A percentile compares a stretch with the other conserved stretches of the same genome.
These are phyloP conservation scores for Pestalotiopsis sp. DNA, from an alignment of 2,329 filamentous ascomycete species.

Conservation along the genomic window DNA sequence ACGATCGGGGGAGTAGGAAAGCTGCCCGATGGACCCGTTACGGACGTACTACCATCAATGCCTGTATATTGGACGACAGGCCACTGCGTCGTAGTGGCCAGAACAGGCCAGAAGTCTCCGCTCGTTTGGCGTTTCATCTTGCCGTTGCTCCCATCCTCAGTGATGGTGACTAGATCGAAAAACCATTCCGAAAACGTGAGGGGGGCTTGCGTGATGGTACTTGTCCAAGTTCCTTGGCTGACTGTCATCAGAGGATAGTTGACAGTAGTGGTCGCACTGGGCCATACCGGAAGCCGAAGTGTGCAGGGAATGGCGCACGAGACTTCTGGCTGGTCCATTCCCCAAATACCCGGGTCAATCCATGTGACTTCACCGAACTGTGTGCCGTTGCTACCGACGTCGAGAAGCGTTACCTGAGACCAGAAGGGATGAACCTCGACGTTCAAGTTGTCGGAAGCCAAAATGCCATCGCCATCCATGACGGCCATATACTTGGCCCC, in stretches of 20 bases:
- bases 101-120: background rate
- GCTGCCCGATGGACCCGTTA: constrained; percentile 8
- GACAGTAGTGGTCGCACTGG: constrained; percentile 28
- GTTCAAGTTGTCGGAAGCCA: constrained; percentile 29
- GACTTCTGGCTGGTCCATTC: constrained; percentile 30
- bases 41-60: constrained; percentile 17
- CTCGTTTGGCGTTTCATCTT: background rate
- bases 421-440: constrained; percentile 29
- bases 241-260: constrained; percentile 34
- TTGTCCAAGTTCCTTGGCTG: constrained; percentile 32
- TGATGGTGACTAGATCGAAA: constrained; percentile 20
- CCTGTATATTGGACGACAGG: constrained; percentile 17
- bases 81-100: background rate
- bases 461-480: constrained; percentile 26
- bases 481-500: constrained; percentile 32
- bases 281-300: constrained; percentile 31
- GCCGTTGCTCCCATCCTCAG: background rate
- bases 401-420: constrained; percentile 29
- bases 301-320: constrained; percentile 30
- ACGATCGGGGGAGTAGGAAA: background rate
- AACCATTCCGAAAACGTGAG: constrained; percentile 28
- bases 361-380: constrained; percentile 22
- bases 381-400: constrained; percentile 17
- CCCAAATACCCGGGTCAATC: constrained; percentile 32
- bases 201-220: constrained; percentile 29